phyloP scores from a whole-genome alignment of 345 rosid species.

The Capsella bursapastoris region DNA sequence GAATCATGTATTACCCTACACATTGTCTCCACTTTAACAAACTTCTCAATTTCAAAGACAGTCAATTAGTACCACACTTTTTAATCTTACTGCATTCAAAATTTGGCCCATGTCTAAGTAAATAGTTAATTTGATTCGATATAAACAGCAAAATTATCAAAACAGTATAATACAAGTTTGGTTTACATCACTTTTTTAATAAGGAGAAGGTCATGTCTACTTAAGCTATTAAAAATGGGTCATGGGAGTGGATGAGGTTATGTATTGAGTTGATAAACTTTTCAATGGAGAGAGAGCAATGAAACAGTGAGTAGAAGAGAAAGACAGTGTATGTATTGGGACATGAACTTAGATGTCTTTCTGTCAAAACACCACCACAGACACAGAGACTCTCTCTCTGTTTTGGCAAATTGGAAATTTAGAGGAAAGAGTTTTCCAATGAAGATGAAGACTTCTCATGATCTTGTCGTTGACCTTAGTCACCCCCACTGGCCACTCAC shows the following conservation, averaged over 20 bases:
- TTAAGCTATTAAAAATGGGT: not conserved
- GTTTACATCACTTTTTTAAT: not conserved
- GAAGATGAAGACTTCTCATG: constrained; percentile 43
- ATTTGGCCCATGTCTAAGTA: constrained; percentile 16
- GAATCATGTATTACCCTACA: constrained; percentile 30
- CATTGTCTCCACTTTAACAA: constrained; percentile 34
- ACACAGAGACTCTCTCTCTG: constrained; percentile 3
- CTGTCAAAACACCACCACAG: constrained; percentile 13
- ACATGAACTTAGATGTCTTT: constrained; percentile 39
- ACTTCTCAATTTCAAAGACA: constrained; percentile 18
- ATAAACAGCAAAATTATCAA: not conserved
- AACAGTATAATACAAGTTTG: not conserved
- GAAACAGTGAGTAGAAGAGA: constrained; percentile 35
- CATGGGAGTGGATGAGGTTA: not conserved
- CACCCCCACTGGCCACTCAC: constrained; percentile 37
- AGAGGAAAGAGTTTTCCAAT: constrained; percentile 41
- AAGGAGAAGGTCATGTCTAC: not conserved
- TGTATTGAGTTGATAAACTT: too few relatives aligned
- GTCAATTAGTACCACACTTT: not conserved
- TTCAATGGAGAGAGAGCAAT: constrained; percentile 2
- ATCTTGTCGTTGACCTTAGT: constrained; percentile 39
- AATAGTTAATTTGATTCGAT: not conserved
- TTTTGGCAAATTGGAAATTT: constrained; percentile 28
- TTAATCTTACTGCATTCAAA: not conserved
- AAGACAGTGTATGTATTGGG: constrained; percentile 39